Conservation (phyloP, 257 asterid genomes). For the Solanum virginianum region DNA sequence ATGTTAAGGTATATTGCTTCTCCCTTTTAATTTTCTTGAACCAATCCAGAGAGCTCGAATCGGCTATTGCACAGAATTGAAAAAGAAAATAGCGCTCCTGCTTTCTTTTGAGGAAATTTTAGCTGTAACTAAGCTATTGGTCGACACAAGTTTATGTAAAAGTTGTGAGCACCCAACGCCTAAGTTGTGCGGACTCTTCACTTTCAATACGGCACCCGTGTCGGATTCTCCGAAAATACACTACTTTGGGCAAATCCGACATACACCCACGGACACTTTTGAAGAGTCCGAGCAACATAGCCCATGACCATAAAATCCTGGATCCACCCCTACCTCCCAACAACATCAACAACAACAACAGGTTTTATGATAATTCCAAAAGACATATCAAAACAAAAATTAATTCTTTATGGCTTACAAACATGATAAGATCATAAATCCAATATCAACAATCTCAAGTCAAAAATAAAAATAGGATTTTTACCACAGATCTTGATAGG, state of each 20-base stretch:
- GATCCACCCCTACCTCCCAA: background rate
- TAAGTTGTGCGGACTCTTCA: no score
- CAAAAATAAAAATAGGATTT: background rate
- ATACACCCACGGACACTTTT: no score
- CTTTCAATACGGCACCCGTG: no score
- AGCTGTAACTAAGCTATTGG: background rate
- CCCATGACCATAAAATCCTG: background rate
- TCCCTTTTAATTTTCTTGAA: background rate
- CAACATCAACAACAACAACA: background rate
- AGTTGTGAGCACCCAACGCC: background rate
- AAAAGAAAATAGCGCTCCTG: background rate
- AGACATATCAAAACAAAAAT: background rate
- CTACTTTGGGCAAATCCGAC: no score
- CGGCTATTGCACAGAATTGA: no score
- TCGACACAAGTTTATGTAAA: background rate
- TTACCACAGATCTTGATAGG: conserved; percentile 98
- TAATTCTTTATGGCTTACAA: background rate
- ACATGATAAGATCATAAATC: background rate
- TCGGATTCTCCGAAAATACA: no score
- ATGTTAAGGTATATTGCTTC: background rate
- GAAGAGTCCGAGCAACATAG: no score
- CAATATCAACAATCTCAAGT: background rate
- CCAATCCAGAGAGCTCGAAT: background rate
- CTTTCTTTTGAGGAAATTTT: background rate
- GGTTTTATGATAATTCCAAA: background rate